These are phyloP conservation scores for Asterochloris sp. DNA, from an alignment of 139 green algal genomes.

Conservation along the genomic window DNA sequence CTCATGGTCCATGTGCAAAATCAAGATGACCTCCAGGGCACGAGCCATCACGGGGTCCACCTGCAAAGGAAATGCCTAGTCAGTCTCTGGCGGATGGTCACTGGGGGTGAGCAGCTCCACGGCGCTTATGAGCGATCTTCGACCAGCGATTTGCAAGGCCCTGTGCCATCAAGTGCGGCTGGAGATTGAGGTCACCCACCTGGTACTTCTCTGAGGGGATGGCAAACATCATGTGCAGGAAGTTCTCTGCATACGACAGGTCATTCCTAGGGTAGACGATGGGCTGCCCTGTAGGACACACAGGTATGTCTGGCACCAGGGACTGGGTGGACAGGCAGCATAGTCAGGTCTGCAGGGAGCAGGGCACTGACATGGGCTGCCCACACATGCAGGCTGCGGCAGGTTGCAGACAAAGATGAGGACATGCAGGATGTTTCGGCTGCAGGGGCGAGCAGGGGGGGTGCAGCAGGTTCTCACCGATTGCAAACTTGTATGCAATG, in stretches of 20 bases:
- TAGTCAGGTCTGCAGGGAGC: background rate
- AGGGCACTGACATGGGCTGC: too few species aligned
- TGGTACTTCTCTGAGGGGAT: conserved; percentile 46
- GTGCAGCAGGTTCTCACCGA: conserved; percentile 10
- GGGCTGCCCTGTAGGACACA: conserved; percentile 35
- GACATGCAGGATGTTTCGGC: background rate
- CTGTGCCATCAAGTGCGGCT: background rate
- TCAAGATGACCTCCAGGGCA: conserved; percentile 63
- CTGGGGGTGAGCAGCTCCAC: too few species aligned
- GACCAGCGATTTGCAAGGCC: too few species aligned
- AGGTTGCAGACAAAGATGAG: background rate
- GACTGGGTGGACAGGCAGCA: background rate
- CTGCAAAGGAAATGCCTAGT: background rate
- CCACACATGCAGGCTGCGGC: background rate
- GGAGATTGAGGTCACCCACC: background rate
- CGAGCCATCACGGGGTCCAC: conserved; percentile 46
- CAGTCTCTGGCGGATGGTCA: background rate
- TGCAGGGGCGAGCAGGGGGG: background rate
- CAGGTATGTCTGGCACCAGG: background rate
- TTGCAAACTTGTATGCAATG: conserved; percentile 59
- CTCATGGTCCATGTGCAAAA: conserved; percentile 72
- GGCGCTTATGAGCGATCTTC: too few species aligned
- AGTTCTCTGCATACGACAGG: conserved; percentile 57
- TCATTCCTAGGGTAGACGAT: conserved; percentile 68
- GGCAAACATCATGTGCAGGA: conserved; percentile 54